A percentile compares a stretch with the other conserved stretches of the same genome.
phyloP scores from a whole-genome alignment of 148 eudicot species.

The Limonium bicolor region DNA sequence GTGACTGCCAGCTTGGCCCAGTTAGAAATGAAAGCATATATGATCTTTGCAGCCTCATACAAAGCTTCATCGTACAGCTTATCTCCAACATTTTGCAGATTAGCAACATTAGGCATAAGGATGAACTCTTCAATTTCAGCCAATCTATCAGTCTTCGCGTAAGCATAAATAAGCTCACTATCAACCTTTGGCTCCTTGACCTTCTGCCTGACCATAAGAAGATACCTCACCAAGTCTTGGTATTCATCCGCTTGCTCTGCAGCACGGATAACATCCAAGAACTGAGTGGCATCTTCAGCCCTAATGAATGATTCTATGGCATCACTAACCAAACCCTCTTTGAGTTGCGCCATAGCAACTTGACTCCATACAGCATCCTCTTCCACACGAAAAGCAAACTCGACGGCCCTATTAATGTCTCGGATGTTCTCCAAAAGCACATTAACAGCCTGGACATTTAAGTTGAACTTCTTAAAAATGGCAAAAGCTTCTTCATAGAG shows the following conservation, averaged over 20 bases:
- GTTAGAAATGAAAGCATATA: slow-evolving; percentile 86
- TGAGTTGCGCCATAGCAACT: slow-evolving; percentile 92
- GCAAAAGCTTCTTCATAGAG: slow-evolving; percentile 91
- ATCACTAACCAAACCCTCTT: slow-evolving; percentile 77
- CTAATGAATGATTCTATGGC: slow-evolving; percentile 96
- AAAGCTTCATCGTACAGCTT: slow-evolving; percentile 80
- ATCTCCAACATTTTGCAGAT: slow-evolving; percentile 89
- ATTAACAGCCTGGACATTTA: slow-evolving; percentile 91
- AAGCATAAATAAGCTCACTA: slow-evolving; percentile 94
- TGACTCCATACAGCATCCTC: slow-evolving; percentile 99
- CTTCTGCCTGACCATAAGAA: slow-evolving; percentile 91
- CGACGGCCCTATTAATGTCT: slow-evolving; percentile 82
- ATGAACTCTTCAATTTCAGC: slow-evolving; percentile 90
- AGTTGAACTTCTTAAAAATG: slow-evolving; percentile 90
- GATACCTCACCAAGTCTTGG: slow-evolving; percentile 78
- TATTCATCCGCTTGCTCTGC: slow-evolving; percentile 81
- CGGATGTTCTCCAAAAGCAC: slow-evolving; percentile 66
- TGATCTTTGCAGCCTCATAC: slow-evolving; percentile 89
- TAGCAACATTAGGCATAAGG: slow-evolving; percentile 96
- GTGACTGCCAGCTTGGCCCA: slow-evolving; percentile 91
- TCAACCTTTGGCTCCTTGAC: slow-evolving; percentile 95
- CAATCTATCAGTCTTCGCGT: slow-evolving; percentile 88
- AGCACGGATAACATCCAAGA: slow-evolving; percentile 78
- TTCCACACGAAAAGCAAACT: slow-evolving; percentile 96
- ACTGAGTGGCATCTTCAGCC: slow-evolving; percentile 90